Base-by-base conservation (phyloP, 768 basidiomycete genomes). In the Stropharia rugosoannulata region DNA sequence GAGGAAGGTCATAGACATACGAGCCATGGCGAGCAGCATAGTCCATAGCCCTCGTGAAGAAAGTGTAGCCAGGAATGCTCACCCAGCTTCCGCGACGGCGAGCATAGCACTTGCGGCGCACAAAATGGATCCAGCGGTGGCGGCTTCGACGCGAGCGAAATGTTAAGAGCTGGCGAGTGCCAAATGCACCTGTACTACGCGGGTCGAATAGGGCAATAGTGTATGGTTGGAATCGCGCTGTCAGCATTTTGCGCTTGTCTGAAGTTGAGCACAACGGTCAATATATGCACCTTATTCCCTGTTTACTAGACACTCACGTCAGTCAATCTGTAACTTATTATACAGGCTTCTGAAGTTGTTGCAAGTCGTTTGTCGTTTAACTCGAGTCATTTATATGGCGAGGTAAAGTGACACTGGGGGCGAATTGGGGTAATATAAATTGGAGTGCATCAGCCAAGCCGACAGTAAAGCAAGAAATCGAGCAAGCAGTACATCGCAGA, bases 161-260 rank as follows among this genome's bases (percentile, higher is more conserved):
- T 15, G 50, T 51, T 13, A 51, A 32, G 39, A 51, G 39, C 7
- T 51, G 50, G n/a, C 50, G 50, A 8, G 40, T 42, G 5, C 25
- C 39, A 25, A 51, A 51, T 11, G 16, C 50, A 27, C 50, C 50
- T 5, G 41, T 16, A 13, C 39, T 41, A 25, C 29, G 50, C 25
- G 50, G 18, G 40, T 51, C 50, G 40, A 51, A 29, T n/a, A 51
- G 15, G 35, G 40, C 9, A 27, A 51, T 9, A 18, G 37, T 51
- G 40, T 51, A 51, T n/a, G 50, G 50, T 40, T 51, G 50, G 50
- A 51, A 51, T 5, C 40, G 50, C 15, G 22, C 45, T 46, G 19
- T 46, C 45, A 4, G 11, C 27, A 46, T 46, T 27, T 46, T 11
- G 27, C 22, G 22, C 29, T 46, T 46, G 25, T 43, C 10, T 43